Evolutionary conservation across 306 rosid genomes (phyloP).

Genomic region (Carpinus viminea): DNA sequence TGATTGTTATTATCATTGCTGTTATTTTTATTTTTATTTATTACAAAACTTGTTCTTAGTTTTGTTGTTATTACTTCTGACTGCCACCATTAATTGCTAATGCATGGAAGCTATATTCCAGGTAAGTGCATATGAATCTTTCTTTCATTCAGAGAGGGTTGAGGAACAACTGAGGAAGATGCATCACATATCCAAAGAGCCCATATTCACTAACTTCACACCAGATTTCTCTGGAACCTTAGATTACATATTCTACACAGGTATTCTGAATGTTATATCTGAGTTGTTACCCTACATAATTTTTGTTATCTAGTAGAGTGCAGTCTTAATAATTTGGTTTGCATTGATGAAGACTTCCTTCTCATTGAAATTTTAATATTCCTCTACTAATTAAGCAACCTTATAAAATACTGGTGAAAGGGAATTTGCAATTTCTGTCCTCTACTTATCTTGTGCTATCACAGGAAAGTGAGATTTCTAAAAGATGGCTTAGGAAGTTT

Average conservation of each 20-base stretch:
- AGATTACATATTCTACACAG: slow-evolving; percentile 37
- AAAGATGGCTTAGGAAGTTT: background rate
- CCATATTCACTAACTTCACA: slow-evolving; percentile 17
- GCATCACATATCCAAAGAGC: slow-evolving; percentile 18
- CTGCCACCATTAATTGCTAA: background rate
- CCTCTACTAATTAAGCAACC: background rate
- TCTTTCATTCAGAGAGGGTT: background rate
- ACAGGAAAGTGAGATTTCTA: background rate
- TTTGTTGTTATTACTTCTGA: no score
- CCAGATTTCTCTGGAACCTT: slow-evolving; percentile 14
- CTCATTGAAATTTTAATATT: background rate
- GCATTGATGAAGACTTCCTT: background rate
- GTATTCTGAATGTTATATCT: slow-evolving; percentile 1
- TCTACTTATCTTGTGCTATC: background rate
- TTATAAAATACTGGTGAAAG: background rate
- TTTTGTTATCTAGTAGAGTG: background rate
- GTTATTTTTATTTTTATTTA: no score
- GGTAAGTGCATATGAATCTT: slow-evolving; percentile 30
- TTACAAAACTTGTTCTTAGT: no score
- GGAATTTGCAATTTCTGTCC: background rate
- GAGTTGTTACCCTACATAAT: background rate
- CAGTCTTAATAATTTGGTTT: background rate
- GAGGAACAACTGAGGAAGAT: background rate
- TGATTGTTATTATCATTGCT: background rate
- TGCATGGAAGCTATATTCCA: slow-evolving; percentile 14